Evolutionary conservation across 768 basidiomycete genomes (phyloP).

Genomic region (Postia placenta): DNA sequence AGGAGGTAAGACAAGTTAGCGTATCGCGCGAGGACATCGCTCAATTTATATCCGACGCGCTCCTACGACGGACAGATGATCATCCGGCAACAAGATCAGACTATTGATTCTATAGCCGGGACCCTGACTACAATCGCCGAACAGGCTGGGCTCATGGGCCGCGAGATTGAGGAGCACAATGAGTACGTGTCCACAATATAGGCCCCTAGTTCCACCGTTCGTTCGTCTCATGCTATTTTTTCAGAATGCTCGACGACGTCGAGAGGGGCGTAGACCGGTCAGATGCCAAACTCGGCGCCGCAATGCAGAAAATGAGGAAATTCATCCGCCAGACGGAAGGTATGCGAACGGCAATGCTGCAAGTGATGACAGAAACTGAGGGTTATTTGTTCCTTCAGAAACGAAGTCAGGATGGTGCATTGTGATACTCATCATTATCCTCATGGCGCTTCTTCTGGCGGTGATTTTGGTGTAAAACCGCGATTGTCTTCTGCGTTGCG

Average conservation of each 20-base stretch:
- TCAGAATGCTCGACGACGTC: slow-evolving; percentile 80
- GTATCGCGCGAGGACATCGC: neutral
- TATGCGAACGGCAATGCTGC: slow-evolving; percentile 22
- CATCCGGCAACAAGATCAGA: slow-evolving; percentile 82
- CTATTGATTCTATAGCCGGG: slow-evolving; percentile 82
- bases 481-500: neutral
- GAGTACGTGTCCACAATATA: slow-evolving; percentile 45
- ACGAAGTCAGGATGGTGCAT: slow-evolving; percentile 91
- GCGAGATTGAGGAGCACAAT: slow-evolving; percentile 86
- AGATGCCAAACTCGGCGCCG: slow-evolving; percentile 53
- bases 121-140: slow-evolving; percentile 79
- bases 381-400: too few relatives aligned
- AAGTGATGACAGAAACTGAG: too few relatives aligned
- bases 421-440: slow-evolving; percentile 72
- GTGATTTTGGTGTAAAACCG: slow-evolving; percentile 67
- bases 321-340: slow-evolving; percentile 86
- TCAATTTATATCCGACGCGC: neutral
- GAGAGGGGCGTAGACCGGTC: slow-evolving; percentile 78
- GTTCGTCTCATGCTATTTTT: neutral
- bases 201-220: neutral
- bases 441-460: slow-evolving; percentile 68
- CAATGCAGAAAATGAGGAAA: slow-evolving; percentile 69
- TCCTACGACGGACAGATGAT: slow-evolving; percentile 50
- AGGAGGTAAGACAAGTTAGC: slow-evolving; percentile 47
- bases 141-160: slow-evolving; percentile 93